Base-by-base conservation (phyloP, 257 asterid species). In the Solanum habrochaites region DNA sequence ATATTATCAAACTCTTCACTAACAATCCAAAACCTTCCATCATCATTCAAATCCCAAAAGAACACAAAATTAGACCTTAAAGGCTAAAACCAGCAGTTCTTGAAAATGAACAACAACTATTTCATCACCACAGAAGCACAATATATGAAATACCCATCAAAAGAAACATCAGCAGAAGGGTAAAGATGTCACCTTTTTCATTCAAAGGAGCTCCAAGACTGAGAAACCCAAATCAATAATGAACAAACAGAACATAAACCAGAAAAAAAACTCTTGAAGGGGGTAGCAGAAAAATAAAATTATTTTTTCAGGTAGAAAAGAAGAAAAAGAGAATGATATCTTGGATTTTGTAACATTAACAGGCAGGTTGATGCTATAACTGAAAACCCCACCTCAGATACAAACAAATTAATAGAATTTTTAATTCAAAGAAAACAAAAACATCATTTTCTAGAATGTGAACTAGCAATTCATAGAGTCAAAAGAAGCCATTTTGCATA, bases 111-210 rank as follows among this genome's bases (percentile, higher is more conserved):
- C 35, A 87, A 87, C 56, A 16, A 52, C 62, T 52, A 73, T 60
- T 74, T 66, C 69, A 39, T 21, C 74, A 27, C 27, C 29, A 60
- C 29, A 74, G n/a, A 43, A 12, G 39, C 43, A 49, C 5, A 72
- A 60, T 35, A 29, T 11, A 83, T 77, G 84, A 91, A 52, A 88
- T 49, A 83, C 87, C 91, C 91, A 91, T 87, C 56, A 85, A 83
- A 85, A 11, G 87, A 85, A 89, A 81, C 31, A n/a, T 29, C 29
- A 70, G 56, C 32, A 81, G 32, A 82, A 75, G 85, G 87, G 86
- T 35, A 87, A 85, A 90, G 87, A 66, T 82, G 87, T 87, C 89
- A 91, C 94, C 94, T 93, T 90, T 40, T 80, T 75, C 73, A 92
- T 90, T 89, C 82, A 89, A 52, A 80, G 45, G 43, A 88, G 88